phyloP scores from a whole-genome alignment of 106 monocot genomes.

The Narthecium ossifragum region DNA sequence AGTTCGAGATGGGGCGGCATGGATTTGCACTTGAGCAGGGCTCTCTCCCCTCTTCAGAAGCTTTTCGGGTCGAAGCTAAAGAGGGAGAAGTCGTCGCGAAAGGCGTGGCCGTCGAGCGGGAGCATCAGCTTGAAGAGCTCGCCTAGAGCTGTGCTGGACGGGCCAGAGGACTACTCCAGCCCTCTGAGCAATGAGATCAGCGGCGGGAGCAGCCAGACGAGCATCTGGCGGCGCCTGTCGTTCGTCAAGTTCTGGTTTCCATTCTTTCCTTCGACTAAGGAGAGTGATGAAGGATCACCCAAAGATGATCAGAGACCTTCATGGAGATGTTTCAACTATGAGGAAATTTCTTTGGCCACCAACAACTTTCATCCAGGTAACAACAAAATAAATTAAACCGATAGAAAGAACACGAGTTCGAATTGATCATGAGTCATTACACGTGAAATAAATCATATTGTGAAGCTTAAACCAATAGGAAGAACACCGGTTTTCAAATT shows the following conservation, averaged over 20 bases:
- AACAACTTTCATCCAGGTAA: constrained; percentile 49
- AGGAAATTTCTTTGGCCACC: constrained; percentile 55
- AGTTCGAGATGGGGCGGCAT: no score
- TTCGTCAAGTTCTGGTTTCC: constrained; percentile 29
- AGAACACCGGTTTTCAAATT: no score
- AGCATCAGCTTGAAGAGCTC: constrained; percentile 31
- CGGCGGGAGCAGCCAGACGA: constrained; percentile 1
- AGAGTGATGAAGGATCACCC: constrained; percentile 14
- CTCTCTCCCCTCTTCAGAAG: constrained; percentile 17
- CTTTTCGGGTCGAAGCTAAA: constrained; percentile 18
- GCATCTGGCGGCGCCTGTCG: constrained; percentile 35
- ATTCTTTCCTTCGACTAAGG: constrained; percentile 25
- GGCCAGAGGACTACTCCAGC: constrained; percentile 26
- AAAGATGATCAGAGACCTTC: constrained; percentile 33
- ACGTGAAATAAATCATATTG: no score
- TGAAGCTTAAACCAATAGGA: no score
- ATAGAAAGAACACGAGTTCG: background rate
- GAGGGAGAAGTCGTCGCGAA: constrained; percentile 16
- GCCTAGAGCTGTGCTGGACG: constrained; percentile 34
- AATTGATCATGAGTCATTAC: no score
- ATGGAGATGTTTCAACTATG: constrained; percentile 56
- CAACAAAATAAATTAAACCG: background rate
- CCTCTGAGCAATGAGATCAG: constrained; percentile 10
- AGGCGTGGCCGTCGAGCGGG: constrained; percentile 9
- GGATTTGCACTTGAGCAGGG: background rate